These are phyloP conservation scores for Antarctomyces pellizariae DNA, from an alignment of 495 filamentous ascomycete genomes.

Conservation along the genomic window DNA sequence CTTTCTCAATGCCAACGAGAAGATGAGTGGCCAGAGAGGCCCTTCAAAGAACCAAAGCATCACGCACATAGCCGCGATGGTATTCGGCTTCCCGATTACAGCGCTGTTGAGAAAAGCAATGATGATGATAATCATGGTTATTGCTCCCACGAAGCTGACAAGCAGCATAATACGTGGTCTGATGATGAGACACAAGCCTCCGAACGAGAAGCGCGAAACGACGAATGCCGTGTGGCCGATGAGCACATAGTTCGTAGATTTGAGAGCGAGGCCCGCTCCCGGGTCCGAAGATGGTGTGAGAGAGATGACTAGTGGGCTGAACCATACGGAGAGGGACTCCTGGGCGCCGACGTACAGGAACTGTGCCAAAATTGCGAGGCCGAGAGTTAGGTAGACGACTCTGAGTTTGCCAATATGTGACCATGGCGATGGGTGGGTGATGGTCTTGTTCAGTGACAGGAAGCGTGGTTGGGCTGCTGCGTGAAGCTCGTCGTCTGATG, in stretches of 20 bases:
- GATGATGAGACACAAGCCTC: slow-evolving; percentile 23
- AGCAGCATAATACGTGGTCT: slow-evolving; percentile 30
- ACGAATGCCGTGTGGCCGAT: slow-evolving; percentile 24
- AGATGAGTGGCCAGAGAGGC: slow-evolving; percentile 47
- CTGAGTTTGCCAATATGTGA: background rate
- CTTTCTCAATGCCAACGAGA: slow-evolving; percentile 42
- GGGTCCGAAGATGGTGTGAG: slow-evolving; percentile 21
- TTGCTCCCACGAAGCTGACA: slow-evolving; percentile 18
- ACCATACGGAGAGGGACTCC: slow-evolving; percentile 43
- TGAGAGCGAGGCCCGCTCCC: slow-evolving; percentile 28
- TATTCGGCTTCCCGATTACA: slow-evolving; percentile 22
- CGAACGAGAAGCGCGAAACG: slow-evolving; percentile 23
- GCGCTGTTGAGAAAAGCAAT: slow-evolving; percentile 24
- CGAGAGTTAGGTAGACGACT: slow-evolving; percentile 18
- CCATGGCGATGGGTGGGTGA: no score
- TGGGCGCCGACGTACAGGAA: slow-evolving; percentile 57
- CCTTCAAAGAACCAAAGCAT: slow-evolving; percentile 47
- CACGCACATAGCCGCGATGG: slow-evolving; percentile 30
- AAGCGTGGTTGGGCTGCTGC: slow-evolving; percentile 16
- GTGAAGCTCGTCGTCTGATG: slow-evolving; percentile 25
- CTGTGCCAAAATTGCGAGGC: slow-evolving; percentile 41
- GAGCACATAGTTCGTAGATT: slow-evolving; percentile 25
- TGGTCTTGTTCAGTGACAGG: slow-evolving; percentile 18
- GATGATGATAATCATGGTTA: slow-evolving; percentile 19
- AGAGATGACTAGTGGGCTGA: slow-evolving; percentile 22